A percentile compares a stretch with the other conserved stretches of the same genome.
Conservation (phyloP, 75 land plant genomes). For the Cupressus sempervirens region DNA sequence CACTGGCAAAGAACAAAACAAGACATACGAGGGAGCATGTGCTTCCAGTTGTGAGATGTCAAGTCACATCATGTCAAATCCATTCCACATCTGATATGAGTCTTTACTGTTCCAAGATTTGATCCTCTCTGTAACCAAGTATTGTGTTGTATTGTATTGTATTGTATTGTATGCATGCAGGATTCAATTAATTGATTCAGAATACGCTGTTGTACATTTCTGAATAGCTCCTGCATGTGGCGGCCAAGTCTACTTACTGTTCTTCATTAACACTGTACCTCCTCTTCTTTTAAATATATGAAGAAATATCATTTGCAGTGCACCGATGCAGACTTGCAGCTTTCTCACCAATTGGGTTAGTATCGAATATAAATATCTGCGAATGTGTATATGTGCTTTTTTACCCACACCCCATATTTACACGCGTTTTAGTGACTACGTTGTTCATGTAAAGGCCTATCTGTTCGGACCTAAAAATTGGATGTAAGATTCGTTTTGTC, state of each 20-base stretch:
- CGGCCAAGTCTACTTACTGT: conserved; percentile 1
- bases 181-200: neutral
- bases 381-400: neutral
- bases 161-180: neutral
- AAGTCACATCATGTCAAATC: conserved; percentile 4
- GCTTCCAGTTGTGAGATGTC: conserved; percentile 1
- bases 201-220: neutral
- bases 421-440: neutral
- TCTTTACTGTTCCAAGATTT: neutral
- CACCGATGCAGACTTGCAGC: neutral
- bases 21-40: conserved; percentile 2
- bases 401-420: neutral
- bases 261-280: neutral
- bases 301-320: neutral
- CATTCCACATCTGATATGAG: neutral
- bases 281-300: neutral
- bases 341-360: neutral
- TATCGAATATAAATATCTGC: neutral
- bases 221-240: neutral
- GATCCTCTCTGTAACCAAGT: neutral
- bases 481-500: neutral
- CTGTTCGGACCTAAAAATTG: neutral
- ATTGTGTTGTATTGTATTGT: too few species aligned
- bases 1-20: neutral
- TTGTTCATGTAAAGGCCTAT: neutral